phyloP scores from a whole-genome alignment of 768 basidiomycete genomes.

The Mycena galericulata region DNA sequence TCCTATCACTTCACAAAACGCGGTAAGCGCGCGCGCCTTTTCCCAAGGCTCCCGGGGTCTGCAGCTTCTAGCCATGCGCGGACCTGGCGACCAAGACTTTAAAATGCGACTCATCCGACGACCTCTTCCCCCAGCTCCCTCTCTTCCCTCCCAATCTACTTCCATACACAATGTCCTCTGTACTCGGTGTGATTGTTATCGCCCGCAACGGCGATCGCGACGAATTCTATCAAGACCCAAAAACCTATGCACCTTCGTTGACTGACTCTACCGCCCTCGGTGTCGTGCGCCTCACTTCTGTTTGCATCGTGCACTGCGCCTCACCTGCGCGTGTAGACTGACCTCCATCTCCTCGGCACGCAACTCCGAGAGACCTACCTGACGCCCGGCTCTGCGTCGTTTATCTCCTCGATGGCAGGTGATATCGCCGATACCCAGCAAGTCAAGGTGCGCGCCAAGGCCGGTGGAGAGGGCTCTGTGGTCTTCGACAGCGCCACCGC shows the following conservation, averaged over 20 bases:
- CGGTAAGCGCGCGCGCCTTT: constrained; percentile 4
- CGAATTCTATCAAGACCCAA: constrained; percentile 78
- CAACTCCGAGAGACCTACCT: constrained; percentile 77
- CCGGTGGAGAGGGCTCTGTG: constrained; percentile 84
- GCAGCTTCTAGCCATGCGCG: constrained; percentile 9
- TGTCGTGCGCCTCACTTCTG: constrained; percentile 20
- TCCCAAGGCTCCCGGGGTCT: not conserved
- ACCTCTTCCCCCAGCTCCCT: not conserved
- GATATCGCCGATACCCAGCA: constrained; percentile 82
- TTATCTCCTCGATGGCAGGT: constrained; percentile 71
- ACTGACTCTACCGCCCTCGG: constrained; percentile 35
- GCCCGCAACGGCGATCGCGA: constrained; percentile 83
- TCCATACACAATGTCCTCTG: constrained; percentile 56
- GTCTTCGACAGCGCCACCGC: constrained; percentile 91
- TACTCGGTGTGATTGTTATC: constrained; percentile 83
- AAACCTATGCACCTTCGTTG: constrained; percentile 66
- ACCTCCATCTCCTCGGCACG: constrained; percentile 74
- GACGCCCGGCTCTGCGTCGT: constrained; percentile 71
- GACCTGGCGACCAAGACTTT: constrained; percentile 1
- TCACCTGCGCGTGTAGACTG: constrained; percentile 53
- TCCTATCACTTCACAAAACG: constrained; percentile 19
- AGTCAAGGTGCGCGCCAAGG: constrained; percentile 84
- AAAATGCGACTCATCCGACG: not conserved
- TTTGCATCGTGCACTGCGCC: no score
- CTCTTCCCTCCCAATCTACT: not conserved